Evolutionary conservation across 176 grass and related monocot species (phyloP).

Genomic region (Musa beccarii): DNA sequence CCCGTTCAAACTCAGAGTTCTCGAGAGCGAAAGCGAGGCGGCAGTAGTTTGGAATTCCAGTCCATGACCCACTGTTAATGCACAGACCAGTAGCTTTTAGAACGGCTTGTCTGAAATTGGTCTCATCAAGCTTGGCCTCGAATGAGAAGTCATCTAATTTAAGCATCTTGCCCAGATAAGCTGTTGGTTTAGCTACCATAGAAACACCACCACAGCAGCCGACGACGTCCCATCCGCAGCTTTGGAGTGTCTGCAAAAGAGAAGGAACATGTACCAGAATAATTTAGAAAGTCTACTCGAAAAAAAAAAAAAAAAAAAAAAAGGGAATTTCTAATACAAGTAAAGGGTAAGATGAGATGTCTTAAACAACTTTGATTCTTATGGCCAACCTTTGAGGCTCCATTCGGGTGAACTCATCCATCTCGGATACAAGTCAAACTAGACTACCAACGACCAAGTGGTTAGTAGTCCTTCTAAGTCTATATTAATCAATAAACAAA

Average conservation of each 20-base stretch:
- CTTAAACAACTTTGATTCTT: background rate
- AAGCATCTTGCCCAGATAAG: conserved; percentile 53
- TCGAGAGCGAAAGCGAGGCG: conserved; percentile 82
- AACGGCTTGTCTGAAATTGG: conserved; percentile 65
- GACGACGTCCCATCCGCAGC: conserved; percentile 60
- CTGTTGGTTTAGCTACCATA: conserved; percentile 59
- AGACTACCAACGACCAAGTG: background rate
- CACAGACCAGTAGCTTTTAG: conserved; percentile 57
- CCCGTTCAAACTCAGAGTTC: conserved; percentile 44
- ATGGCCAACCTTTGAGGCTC: background rate
- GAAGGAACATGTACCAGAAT: background rate
- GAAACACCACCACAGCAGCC: conserved; percentile 54
- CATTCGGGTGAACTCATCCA: background rate
- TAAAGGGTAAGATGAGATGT: background rate
- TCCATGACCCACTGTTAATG: conserved; percentile 88
- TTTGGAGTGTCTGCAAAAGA: conserved; percentile 47
- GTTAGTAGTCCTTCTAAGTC: background rate
- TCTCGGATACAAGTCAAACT: background rate
- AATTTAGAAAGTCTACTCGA: background rate
- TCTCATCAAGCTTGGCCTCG: conserved; percentile 36
- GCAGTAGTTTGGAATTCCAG: conserved; percentile 49
- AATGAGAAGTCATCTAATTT: conserved; percentile 29
- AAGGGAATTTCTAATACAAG: background rate
- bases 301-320: background rate
- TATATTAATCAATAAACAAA: background rate